A percentile compares a stretch with the other conserved stretches of the same genome.
Evolutionary conservation across 1,139 yeast genomes (phyloP).

Genomic region (Groenewaldozyma auringiensis): DNA sequence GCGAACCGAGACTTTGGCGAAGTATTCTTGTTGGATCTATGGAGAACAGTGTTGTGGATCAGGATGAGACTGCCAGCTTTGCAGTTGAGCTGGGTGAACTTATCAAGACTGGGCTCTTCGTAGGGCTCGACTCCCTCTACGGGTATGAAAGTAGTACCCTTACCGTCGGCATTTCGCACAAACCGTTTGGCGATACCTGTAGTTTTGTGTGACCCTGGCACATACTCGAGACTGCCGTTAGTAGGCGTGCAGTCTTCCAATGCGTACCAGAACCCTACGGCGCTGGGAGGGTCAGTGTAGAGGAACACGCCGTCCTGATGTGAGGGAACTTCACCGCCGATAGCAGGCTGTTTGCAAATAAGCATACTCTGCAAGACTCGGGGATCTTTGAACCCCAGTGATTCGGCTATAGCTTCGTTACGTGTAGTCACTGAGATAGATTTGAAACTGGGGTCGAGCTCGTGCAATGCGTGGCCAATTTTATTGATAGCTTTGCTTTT

Average conservation of each 20-base stretch:
- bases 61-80: conserved; percentile 65
- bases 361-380: conserved; percentile 73
- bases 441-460: conserved; percentile 42
- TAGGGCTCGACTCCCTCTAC: conserved; percentile 23
- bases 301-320: conserved; percentile 74
- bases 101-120: conserved; percentile 31
- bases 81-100: conserved; percentile 51
- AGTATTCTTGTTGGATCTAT: conserved; percentile 56
- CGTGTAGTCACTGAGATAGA: conserved; percentile 45
- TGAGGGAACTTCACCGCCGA: conserved; percentile 70
- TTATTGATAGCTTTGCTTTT: conserved; percentile 59
- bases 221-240: conserved; percentile 65
- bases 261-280: conserved; percentile 80
- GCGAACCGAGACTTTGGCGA: conserved; percentile 59
- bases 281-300: conserved; percentile 62
- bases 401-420: conserved; percentile 45
- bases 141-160: conserved; percentile 48
- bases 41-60: conserved; percentile 64
- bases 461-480: conserved; percentile 73
- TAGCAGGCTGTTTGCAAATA: conserved; percentile 69
- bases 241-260: conserved; percentile 60
- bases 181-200: conserved; percentile 57
- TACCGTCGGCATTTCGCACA: conserved; percentile 43
- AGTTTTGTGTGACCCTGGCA: conserved; percentile 66
- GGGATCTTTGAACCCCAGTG: conserved; percentile 54